Evolutionary conservation across 495 filamentous ascomycete species (phyloP).

Genomic region (Choiromyces venosus): DNA sequence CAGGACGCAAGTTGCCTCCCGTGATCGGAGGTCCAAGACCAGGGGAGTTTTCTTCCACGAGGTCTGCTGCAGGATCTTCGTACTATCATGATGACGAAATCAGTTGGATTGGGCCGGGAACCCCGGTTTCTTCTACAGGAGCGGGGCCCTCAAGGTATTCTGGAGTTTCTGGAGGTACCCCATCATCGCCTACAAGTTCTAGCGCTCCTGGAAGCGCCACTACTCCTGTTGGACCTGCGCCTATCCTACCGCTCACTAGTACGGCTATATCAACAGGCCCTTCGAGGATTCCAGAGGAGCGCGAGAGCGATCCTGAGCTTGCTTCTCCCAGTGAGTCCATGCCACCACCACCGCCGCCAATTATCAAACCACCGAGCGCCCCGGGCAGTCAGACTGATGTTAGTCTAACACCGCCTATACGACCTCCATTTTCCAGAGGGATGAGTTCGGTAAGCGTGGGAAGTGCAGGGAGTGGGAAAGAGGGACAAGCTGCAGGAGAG

Average conservation of each 20-base stretch:
- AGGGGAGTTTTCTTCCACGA: constrained; percentile 18
- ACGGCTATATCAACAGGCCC: not conserved
- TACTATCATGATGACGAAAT: constrained; percentile 34
- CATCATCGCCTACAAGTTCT: constrained; percentile 28
- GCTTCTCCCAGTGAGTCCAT: constrained; percentile 10
- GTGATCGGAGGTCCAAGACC: constrained; percentile 40
- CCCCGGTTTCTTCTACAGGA: constrained; percentile 28
- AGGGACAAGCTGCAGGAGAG: constrained; percentile 18
- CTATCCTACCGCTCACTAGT: constrained; percentile 3
- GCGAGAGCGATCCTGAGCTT: constrained; percentile 1
- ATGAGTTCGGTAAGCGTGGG: not conserved
- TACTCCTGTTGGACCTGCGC: constrained; percentile 17
- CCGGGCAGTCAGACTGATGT: not conserved
- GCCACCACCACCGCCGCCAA: constrained; percentile 12
- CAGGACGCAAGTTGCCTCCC: constrained; percentile 36
- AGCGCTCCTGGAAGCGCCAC: constrained; percentile 23
- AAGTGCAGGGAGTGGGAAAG: not conserved
- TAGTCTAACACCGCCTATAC: not conserved
- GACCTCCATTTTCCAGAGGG: not conserved
- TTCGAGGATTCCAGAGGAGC: not conserved
- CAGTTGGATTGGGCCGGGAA: constrained; percentile 10
- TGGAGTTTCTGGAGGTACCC: constrained; percentile 20
- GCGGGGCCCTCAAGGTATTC: constrained; percentile 38
- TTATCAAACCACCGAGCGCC: constrained; percentile 5
- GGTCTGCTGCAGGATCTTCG: constrained; percentile 33